Evolutionary conservation across 164 flowering plant species (phyloP).

Genomic region (Vitis riparia): DNA sequence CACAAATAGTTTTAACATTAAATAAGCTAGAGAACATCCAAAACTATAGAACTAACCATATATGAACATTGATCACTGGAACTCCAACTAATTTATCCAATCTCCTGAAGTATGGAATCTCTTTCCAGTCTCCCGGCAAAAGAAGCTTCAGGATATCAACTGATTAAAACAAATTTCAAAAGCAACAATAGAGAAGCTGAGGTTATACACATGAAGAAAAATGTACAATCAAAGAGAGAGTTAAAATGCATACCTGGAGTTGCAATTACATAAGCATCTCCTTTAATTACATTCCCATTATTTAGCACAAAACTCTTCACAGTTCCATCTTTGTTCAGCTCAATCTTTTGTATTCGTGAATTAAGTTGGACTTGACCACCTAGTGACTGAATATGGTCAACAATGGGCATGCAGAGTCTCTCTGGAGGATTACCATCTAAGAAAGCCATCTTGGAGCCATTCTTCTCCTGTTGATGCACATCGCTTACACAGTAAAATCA

Average conservation of each 20-base stretch:
- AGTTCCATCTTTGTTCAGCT: constrained; percentile 74
- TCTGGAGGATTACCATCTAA: constrained; percentile 98
- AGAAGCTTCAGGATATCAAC: constrained; percentile 95
- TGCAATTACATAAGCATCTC: constrained; percentile 90
- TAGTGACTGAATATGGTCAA: constrained; percentile 67
- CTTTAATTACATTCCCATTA: constrained; percentile 66
- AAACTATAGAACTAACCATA: constrained; percentile 65
- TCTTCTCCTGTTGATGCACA: constrained; percentile 68
- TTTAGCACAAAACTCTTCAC: constrained; percentile 67
- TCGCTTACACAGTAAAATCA: no score
- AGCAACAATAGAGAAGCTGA: constrained; percentile 6
- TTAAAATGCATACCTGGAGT: constrained; percentile 64
- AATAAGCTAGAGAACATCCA: not conserved
- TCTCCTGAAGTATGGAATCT: constrained; percentile 72
- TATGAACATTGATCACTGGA: constrained; percentile 96
- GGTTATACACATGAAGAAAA: not conserved
- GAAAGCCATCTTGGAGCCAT: constrained; percentile 99
- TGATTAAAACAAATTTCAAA: constrained; percentile 27
- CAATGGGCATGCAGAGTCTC: constrained; percentile 94
- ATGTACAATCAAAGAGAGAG: not conserved
- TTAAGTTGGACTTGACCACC: constrained; percentile 88
- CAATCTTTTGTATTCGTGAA: constrained; percentile 80
- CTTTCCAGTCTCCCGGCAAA: constrained; percentile 88
- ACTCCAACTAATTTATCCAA: constrained; percentile 96
- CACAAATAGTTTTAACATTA: not conserved